phyloP scores from a whole-genome alignment of 495 filamentous ascomycete species.

The Penicillium atrosanguineum region DNA sequence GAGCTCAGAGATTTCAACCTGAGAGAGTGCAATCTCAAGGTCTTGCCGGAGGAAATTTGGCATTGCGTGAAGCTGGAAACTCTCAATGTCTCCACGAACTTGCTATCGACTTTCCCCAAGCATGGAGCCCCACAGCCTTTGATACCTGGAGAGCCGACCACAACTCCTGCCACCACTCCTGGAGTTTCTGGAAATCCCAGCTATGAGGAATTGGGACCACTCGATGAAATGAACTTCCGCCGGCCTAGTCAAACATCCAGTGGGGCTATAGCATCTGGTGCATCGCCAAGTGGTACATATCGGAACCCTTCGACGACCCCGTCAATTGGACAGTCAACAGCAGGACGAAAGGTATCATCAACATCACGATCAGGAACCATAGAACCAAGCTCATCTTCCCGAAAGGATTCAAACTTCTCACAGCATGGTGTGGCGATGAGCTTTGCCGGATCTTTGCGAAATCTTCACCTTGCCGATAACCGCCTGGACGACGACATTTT shows the following conservation, averaged over 20 bases:
- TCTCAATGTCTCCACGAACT: slow-evolving; percentile 92
- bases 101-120: slow-evolving; percentile 86
- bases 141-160: slow-evolving; percentile 48
- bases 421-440: slow-evolving; percentile 66
- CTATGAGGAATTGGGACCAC: slow-evolving; percentile 70
- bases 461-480: slow-evolving; percentile 91
- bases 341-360: slow-evolving; percentile 78
- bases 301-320: slow-evolving; percentile 82
- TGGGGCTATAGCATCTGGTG: slow-evolving; percentile 69
- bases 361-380: slow-evolving; percentile 61
- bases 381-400: slow-evolving; percentile 58
- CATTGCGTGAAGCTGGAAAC: slow-evolving; percentile 83
- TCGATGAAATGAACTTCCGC: slow-evolving; percentile 62
- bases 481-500: slow-evolving; percentile 90
- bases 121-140: slow-evolving; percentile 62
- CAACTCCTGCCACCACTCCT: slow-evolving; percentile 53
- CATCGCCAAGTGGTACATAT: slow-evolving; percentile 62
- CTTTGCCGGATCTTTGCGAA: slow-evolving; percentile 78
- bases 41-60: slow-evolving; percentile 89
- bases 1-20: slow-evolving; percentile 85
- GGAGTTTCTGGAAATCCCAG: slow-evolving; percentile 58
- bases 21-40: slow-evolving; percentile 86
- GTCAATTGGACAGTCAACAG: slow-evolving; percentile 62
- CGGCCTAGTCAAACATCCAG: slow-evolving; percentile 82
- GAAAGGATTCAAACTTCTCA: slow-evolving; percentile 88